Evolutionary conservation across 768 basidiomycete species (phyloP).

Genomic region (Neoboletus brunneissimus): DNA sequence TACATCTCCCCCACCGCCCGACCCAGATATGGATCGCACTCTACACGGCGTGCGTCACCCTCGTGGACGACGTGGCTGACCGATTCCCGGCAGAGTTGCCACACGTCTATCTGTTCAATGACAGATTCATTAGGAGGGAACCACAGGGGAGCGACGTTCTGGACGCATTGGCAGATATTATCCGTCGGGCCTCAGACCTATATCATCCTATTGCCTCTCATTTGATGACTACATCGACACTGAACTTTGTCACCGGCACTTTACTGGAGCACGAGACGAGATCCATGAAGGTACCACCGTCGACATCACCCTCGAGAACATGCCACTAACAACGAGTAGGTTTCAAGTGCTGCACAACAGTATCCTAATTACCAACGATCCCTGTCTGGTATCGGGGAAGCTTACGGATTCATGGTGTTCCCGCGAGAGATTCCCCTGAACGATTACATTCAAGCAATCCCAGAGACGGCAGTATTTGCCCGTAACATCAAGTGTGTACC

Average conservation of each 20-base stretch:
- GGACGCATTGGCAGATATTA: conserved; percentile 33
- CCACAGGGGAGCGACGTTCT: conserved; percentile 32
- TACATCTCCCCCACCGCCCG: background rate
- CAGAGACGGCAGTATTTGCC: background rate
- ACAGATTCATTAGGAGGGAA: conserved; percentile 28
- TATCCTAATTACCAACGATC: background rate
- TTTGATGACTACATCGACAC: conserved; percentile 34
- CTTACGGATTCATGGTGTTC: background rate
- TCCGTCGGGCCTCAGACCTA: conserved; percentile 30
- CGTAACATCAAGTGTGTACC: background rate
- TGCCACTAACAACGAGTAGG: background rate
- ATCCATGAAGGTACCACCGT: conserved; percentile 12
- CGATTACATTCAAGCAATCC: background rate
- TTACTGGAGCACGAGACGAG: conserved; percentile 33
- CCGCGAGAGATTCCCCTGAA: background rate
- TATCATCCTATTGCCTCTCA: conserved; percentile 32
- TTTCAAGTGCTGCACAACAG: background rate
- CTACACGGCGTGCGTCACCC: conserved; percentile 35
- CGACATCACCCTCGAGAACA: background rate
- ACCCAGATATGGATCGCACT: conserved; percentile 6
- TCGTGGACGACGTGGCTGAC: conserved; percentile 35
- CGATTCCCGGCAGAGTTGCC: conserved; percentile 20
- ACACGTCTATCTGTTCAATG: conserved; percentile 34
- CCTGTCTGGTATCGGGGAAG: background rate
- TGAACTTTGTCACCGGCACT: conserved; percentile 32